Evolutionary conservation across 495 filamentous ascomycete genomes (phyloP).

Genomic region (Penicillium ucsense): DNA sequence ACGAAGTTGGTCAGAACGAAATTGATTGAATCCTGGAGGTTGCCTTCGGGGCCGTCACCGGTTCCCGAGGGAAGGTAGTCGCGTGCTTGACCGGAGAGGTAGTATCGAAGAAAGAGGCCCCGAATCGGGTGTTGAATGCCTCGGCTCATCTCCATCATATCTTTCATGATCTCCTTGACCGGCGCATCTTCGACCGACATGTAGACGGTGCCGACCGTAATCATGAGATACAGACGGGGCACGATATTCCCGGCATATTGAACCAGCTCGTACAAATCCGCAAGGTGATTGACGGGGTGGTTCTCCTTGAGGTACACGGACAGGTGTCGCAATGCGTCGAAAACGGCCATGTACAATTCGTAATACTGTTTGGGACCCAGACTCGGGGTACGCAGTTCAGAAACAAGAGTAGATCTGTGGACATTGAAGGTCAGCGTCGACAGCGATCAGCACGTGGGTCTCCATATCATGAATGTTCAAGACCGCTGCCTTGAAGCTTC

Average conservation of each 20-base stretch:
- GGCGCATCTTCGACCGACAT: slow-evolving; percentile 98
- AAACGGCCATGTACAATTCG: slow-evolving; percentile 97
- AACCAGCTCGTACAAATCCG: slow-evolving; percentile 96
- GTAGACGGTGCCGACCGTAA: slow-evolving; percentile 96
- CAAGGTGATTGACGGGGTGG: slow-evolving; percentile 94
- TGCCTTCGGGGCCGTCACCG: slow-evolving; percentile 87
- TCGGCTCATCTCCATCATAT: slow-evolving; percentile 99
- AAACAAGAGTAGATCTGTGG: slow-evolving; percentile 85
- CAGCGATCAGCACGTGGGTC: slow-evolving; percentile 8
- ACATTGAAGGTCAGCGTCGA: slow-evolving; percentile 2
- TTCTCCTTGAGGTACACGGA: slow-evolving; percentile 93
- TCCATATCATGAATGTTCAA: slow-evolving; percentile 7
- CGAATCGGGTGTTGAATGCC: slow-evolving; percentile 95
- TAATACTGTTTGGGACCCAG: slow-evolving; percentile 98
- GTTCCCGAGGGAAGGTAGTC: slow-evolving; percentile 74
- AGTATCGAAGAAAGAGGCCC: slow-evolving; percentile 90
- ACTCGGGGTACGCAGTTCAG: slow-evolving; percentile 90
- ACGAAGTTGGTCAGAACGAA: slow-evolving; percentile 98
- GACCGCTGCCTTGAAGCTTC: slow-evolving; percentile 25
- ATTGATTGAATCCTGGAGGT: slow-evolving; percentile 92
- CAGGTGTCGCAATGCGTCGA: slow-evolving; percentile 94
- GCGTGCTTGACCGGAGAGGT: slow-evolving; percentile 84
- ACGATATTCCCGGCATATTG: slow-evolving; percentile 99
- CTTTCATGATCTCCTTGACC: slow-evolving; percentile 99
- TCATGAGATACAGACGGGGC: slow-evolving; percentile 94